Evolutionary conservation across 306 rosid genomes (phyloP).

Genomic region (Pterocarpus santalinus): DNA sequence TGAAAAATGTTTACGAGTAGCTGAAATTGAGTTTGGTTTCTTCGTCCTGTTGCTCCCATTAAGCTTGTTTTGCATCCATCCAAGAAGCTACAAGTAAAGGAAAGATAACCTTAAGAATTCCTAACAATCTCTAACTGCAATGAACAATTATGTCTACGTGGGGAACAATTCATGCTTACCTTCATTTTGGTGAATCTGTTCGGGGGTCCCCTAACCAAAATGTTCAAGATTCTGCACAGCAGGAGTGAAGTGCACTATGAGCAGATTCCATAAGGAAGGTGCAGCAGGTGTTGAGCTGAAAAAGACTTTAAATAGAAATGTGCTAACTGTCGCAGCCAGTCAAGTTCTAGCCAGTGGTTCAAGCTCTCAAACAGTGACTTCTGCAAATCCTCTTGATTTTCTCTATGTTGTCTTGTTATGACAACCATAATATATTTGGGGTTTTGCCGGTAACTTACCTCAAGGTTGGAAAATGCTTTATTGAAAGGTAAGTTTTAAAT

Average conservation of each 20-base stretch:
- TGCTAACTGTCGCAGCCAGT: too few relatives aligned
- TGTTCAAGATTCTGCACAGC: not conserved
- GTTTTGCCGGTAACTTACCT: not conserved
- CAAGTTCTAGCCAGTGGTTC: slow-evolving; percentile 51
- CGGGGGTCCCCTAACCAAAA: not conserved
- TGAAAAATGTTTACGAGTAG: slow-evolving; percentile 46
- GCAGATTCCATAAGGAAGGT: slow-evolving; percentile 50
- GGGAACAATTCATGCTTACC: slow-evolving; percentile 37
- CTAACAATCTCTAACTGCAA: not conserved
- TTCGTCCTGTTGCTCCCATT: slow-evolving; percentile 45
- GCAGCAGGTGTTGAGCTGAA: slow-evolving; percentile 54
- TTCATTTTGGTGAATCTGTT: slow-evolving; percentile 54
- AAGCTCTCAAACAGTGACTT: slow-evolving; percentile 71
- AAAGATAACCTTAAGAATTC: slow-evolving; percentile 11
- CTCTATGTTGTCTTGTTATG: slow-evolving; percentile 47
- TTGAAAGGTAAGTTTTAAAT: too few relatives aligned
- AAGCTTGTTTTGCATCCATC: slow-evolving; percentile 77
- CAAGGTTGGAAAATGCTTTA: too few relatives aligned
- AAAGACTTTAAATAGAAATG: slow-evolving; percentile 59
- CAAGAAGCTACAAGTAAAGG: slow-evolving; percentile 59
- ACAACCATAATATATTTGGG: slow-evolving; percentile 20
- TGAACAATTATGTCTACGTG: not conserved
- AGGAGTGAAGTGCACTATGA: slow-evolving; percentile 5
- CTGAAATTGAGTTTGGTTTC: slow-evolving; percentile 51
- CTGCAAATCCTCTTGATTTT: slow-evolving; percentile 17